Evolutionary conservation across 108 stramenopile species (phyloP).

Genomic region (Discostella pseudostelligera): DNA sequence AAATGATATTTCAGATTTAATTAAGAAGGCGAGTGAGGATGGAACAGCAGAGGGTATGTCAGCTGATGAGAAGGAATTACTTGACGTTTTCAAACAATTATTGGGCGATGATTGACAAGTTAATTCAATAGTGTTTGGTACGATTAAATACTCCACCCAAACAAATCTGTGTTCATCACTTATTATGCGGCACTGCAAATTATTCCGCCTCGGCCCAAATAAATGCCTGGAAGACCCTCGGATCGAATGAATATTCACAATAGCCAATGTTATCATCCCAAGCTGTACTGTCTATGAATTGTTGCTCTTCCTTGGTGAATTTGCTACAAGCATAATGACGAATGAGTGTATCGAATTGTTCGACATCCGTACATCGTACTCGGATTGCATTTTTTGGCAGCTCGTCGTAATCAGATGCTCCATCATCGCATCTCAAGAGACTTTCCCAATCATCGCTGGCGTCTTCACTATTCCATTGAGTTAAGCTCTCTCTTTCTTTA

Average conservation of each 20-base stretch:
- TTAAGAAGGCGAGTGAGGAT: slow-evolving; percentile 59
- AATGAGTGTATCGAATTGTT: slow-evolving; percentile 41
- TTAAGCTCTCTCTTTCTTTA: slow-evolving; percentile 11
- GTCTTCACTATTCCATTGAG: neutral
- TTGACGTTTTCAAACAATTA: slow-evolving; percentile 80
- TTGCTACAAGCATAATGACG: slow-evolving; percentile 59
- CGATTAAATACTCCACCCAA: too few relatives aligned
- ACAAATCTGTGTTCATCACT: too few relatives aligned
- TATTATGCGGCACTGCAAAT: too few relatives aligned
- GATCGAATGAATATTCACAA: slow-evolving; percentile 55
- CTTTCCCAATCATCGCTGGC: slow-evolving; percentile 10
- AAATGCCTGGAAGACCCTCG: slow-evolving; percentile 76
- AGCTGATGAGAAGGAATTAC: slow-evolving; percentile 62
- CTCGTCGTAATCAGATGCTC: slow-evolving; percentile 1
- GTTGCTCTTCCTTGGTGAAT: slow-evolving; percentile 47
- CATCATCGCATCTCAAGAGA: neutral
- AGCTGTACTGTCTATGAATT: slow-evolving; percentile 49
- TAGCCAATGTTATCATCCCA: slow-evolving; percentile 59
- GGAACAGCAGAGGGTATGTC: slow-evolving; percentile 46
- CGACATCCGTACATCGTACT: slow-evolving; percentile 44
- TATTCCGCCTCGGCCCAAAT: slow-evolving; percentile 58
- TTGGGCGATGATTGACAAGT: slow-evolving; percentile 48
- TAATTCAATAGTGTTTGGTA: too few relatives aligned
- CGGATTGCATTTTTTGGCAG: slow-evolving; percentile 35
- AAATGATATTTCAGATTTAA: slow-evolving; percentile 71